Base-by-base conservation (phyloP, 495 filamentous ascomycete species). In the Lentithecium fluviatile region DNA sequence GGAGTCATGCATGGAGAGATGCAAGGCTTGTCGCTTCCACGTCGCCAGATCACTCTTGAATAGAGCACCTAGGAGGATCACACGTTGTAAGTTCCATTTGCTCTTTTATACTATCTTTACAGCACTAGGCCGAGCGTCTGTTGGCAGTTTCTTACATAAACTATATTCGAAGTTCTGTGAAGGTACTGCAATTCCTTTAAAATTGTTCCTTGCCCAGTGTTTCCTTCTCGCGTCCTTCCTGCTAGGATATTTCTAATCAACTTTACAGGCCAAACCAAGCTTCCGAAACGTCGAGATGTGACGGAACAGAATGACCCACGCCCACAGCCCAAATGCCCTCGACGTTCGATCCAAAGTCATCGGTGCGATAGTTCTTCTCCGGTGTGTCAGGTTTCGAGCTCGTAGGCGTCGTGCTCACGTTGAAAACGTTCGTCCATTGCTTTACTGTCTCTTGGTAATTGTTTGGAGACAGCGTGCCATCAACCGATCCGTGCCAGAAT, bases 401-500 rank as follows among this genome's bases (percentile, higher is more conserved):
- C 13, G 66, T 69, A 1, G 57, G 62, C 19, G 56, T 62, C 29
- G 10, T 26, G 7, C 3, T 48, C 6, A 67, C 62, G n/a, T 75
- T 78, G 20, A 80, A 73, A 0, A 86, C 78, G n/a, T 75, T 76
- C 2, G 77, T 77, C 83, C 83, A 86, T 72, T 86, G 80, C 77
- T 83, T 82, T 47, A 83, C 65, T n/a, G 77, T 77, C 73, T 83
- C 81, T 26, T 75, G 59, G 48, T 71, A 81, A 65, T 80, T 82
- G 62, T 71, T 70, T 3, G 78, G 78, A 6, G 72, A 66, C 12
- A 85, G 75, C 12, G 80, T 77, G 5, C 60, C 63, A 50, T 85
- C 83, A 11, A 69, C 73, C 13, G 75, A 70, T 4, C 82, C 82
- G 62, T 85, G 83, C 58, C 74, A 75, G 51, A 85, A 77, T 67